Conservation (phyloP, 306 rosid genomes). For the Dryas alaskensis region DNA sequence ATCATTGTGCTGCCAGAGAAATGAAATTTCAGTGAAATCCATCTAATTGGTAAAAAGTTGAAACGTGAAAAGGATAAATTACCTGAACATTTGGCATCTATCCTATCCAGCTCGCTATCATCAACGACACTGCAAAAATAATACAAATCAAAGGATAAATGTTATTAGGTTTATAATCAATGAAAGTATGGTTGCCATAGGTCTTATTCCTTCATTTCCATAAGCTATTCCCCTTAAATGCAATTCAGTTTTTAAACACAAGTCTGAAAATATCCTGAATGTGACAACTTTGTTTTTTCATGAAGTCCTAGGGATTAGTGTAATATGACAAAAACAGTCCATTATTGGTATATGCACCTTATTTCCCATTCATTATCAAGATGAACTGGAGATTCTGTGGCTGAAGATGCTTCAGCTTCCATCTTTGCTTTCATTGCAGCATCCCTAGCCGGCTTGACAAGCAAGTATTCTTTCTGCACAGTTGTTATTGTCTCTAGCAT, state of each 20-base stretch:
- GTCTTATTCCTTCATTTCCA: background rate
- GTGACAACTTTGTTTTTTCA: background rate
- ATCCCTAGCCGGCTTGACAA: constrained; percentile 79
- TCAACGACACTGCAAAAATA: constrained; percentile 64
- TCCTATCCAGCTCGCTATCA: constrained; percentile 44
- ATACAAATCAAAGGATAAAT: constrained; percentile 7
- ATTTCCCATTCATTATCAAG: constrained; percentile 92
- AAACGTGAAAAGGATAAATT: constrained; percentile 19
- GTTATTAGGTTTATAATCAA: background rate
- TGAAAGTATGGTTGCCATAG: background rate
- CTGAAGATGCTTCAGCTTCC: constrained; percentile 62
- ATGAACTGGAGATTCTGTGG: constrained; percentile 67
- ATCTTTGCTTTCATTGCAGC: constrained; percentile 81
- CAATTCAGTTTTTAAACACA: background rate
- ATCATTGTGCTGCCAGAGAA: background rate
- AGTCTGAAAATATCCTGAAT: background rate
- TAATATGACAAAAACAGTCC: background rate
- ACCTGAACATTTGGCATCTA: constrained; percentile 54
- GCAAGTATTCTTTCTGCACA: constrained; percentile 67
- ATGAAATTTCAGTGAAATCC: background rate
- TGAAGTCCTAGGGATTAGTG: background rate
- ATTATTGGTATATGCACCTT: constrained; percentile 52
- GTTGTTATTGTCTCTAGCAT: constrained; percentile 15
- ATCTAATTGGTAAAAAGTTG: background rate
- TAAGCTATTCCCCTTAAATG: background rate